Base-by-base conservation (phyloP, 495 filamentous ascomycete species). In the Penicillium diatomitis region DNA sequence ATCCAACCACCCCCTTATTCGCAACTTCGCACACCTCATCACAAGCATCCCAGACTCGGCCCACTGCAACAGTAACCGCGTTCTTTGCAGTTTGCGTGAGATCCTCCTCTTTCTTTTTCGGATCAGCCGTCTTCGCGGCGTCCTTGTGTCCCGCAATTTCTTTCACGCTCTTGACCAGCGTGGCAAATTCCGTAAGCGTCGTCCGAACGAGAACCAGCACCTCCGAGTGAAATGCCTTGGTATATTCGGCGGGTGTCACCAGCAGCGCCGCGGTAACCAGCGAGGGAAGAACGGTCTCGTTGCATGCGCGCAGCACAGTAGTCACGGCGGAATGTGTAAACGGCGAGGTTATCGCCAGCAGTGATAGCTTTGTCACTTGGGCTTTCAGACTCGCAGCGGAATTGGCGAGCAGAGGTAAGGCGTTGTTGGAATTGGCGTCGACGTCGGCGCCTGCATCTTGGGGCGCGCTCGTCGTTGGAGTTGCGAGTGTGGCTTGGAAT, bases 311-410 rank as follows among this genome's bases (percentile, higher is more conserved):
- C 5, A 95, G 68, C 9, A 90, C 78, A 8, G 69, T 80, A 40
- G 49, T 64, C 31, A 92, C 78, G 9, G 87, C 90, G 0, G 85
- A 79, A 4, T 84, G 80, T 0, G 89, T 89, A 64, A 94, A 92
- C 0, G 90, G 90, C 10, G 83, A 77, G 48, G 83, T 92, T 55
- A 94, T 86, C 2, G 90, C 77, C 2, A 96, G 77, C 10, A 96
- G 81, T 0, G 86, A 88, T 28, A 96, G 76, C 44, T 92, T 94
- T 32, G 90, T 96, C 5, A 82, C 78, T 56, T 95, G 88, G 0
- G 90, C 85, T 58, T 76, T 81, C 40, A 96, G 79, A 4, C 88
- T 71, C 27, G 70, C 72, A 2, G 85, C 75, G 1, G 82, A 75
- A 55, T 83, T 78, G 53, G 77, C 74, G 12, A 90, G 80, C 46